phyloP scores from a whole-genome alignment of 2,329 filamentous ascomycete genomes.

The Colletotrichum sp. region DNA sequence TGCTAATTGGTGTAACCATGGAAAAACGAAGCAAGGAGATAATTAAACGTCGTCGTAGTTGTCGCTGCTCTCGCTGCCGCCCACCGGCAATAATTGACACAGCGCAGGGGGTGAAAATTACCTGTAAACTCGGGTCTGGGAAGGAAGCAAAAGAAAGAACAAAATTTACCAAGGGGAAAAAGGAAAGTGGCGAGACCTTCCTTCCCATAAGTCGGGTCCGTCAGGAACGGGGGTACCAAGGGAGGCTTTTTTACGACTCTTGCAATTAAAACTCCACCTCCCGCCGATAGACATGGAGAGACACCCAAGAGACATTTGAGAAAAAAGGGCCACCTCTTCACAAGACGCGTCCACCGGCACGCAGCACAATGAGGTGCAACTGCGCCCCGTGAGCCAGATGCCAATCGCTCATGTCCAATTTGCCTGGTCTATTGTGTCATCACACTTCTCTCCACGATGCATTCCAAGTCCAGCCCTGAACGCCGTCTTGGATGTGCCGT shows the following conservation, averaged over 20 bases:
- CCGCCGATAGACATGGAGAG: not conserved
- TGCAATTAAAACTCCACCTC: not conserved
- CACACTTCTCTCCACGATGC: not conserved
- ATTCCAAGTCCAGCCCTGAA: not conserved
- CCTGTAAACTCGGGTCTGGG: not conserved
- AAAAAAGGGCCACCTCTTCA: not conserved
- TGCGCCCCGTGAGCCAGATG: not conserved
- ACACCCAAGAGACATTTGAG: not conserved
- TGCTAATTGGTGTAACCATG: not conserved
- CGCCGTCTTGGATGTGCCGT: not conserved
- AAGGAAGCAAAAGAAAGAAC: not conserved
- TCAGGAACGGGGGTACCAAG: slow-evolving; percentile 1
- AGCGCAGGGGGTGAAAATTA: not conserved
- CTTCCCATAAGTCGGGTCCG: slow-evolving; percentile 9
- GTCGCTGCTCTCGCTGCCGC: not conserved
- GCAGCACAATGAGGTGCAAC: slow-evolving; percentile 2
- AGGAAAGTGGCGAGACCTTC: slow-evolving; percentile 11
- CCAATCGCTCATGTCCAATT: slow-evolving; percentile 5
- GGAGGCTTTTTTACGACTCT: slow-evolving; percentile 14
- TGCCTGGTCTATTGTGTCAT: slow-evolving; percentile 11
- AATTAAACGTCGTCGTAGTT: not conserved
- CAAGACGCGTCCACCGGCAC: slow-evolving; percentile 1
- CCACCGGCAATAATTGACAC: not conserved
- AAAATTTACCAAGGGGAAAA: not conserved
- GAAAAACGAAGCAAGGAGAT: not conserved